Conservation (phyloP, 176 grass and related monocot species). For the Oryza rufipogon region DNA sequence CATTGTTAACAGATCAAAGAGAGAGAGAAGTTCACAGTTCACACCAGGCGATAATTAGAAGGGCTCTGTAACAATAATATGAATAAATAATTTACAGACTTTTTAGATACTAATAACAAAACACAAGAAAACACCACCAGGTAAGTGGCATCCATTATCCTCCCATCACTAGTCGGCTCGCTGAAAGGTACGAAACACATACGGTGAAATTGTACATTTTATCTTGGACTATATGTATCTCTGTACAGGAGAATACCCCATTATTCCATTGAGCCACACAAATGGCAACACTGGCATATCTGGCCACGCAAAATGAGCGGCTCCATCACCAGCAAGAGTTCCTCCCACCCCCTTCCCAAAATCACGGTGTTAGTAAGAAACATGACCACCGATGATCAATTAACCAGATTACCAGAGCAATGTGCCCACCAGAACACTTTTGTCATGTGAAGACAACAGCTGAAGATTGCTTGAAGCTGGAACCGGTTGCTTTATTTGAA, state of each 20-base stretch:
- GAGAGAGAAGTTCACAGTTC: background rate
- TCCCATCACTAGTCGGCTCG: constrained; percentile 16
- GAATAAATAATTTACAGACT: constrained; percentile 31
- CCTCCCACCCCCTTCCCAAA: constrained; percentile 3
- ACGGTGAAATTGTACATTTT: constrained; percentile 25
- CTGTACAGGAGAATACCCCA: constrained; percentile 73
- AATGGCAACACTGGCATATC: constrained; percentile 47
- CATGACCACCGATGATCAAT: constrained; percentile 22
- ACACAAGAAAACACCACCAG: constrained; percentile 32
- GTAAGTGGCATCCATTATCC: constrained; percentile 31
- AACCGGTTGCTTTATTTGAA: constrained; percentile 50
- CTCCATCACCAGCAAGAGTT: constrained; percentile 23
- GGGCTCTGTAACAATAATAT: background rate
- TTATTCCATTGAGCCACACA: constrained; percentile 65
- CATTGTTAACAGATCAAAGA: background rate
- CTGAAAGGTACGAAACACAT: constrained; percentile 20
- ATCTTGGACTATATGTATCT: constrained; percentile 50
- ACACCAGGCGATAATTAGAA: background rate
- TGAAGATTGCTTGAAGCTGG: constrained; percentile 73
- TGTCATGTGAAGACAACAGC: constrained; percentile 64
- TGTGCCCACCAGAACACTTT: constrained; percentile 45
- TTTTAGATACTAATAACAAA: constrained; percentile 22
- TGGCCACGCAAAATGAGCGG: constrained; percentile 34
- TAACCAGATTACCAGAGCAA: background rate
- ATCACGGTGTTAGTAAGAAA: constrained; percentile 48